Evolutionary conservation across 306 rosid species (phyloP).

Genomic region (Vigna nakashimae): DNA sequence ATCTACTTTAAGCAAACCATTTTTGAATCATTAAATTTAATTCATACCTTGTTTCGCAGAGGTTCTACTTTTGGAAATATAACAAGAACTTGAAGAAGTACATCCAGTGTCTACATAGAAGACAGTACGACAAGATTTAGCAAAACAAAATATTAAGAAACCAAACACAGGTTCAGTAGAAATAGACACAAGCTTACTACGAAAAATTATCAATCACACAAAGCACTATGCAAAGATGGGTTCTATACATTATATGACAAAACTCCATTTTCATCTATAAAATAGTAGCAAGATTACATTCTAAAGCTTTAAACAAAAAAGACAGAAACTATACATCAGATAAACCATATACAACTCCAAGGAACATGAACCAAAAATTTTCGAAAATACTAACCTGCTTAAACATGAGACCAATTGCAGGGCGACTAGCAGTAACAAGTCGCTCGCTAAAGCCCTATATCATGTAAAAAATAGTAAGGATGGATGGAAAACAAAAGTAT

Average conservation of each 20-base stretch:
- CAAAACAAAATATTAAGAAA: conserved; percentile 21
- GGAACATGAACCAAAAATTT: conserved; percentile 25
- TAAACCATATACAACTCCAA: conserved; percentile 18
- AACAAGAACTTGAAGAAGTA: conserved; percentile 88
- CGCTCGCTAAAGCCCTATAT: conserved; percentile 96
- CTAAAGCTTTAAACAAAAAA: conserved; percentile 14
- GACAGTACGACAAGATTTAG: conserved; percentile 37
- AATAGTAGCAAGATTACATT: conserved; percentile 1
- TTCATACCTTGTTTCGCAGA: conserved; percentile 72
- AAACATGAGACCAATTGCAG: conserved; percentile 95
- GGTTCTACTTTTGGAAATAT: conserved; percentile 83
- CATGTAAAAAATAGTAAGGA: conserved; percentile 35
- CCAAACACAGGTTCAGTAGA: not conserved
- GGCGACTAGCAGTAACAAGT: conserved; percentile 95
- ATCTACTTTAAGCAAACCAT: not conserved
- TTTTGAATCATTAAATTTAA: conserved; percentile 29
- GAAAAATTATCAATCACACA: conserved; percentile 7
- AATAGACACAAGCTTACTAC: conserved; percentile 20
- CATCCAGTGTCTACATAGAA: conserved; percentile 77
- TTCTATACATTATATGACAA: not conserved
- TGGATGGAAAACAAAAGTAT: not conserved
- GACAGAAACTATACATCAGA: conserved; percentile 12
- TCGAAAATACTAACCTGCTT: conserved; percentile 72
- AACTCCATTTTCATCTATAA: conserved; percentile 7
- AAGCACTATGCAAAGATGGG: conserved; percentile 31